A percentile compares a stretch with the other conserved stretches of the same genome.
Evolutionary conservation across 345 rosid genomes (phyloP).

Genomic region (Gossypium thurberi): DNA sequence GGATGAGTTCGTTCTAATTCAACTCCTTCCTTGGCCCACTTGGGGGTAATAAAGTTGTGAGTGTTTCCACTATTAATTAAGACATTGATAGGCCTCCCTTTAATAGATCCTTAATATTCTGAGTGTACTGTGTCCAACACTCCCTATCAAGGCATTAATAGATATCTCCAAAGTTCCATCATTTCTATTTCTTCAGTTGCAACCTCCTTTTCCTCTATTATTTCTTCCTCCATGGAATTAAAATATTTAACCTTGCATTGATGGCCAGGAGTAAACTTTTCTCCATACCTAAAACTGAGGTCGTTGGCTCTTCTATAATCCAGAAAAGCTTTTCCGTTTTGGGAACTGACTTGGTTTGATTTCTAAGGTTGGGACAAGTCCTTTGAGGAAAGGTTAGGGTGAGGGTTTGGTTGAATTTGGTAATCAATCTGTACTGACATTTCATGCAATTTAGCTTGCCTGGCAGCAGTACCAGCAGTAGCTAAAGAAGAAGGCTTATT

Average conservation of each 20-base stretch:
- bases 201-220: background rate
- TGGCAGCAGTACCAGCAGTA: background rate
- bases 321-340: background rate
- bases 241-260: background rate
- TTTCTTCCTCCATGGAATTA: background rate
- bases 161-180: background rate
- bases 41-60: background rate
- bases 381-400: background rate
- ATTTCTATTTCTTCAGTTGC: background rate
- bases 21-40: background rate
- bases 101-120: background rate
- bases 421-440: no score
- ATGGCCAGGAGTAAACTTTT: background rate
- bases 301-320: background rate
- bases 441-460: background rate
- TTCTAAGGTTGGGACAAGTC: no score
- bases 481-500: background rate
- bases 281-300: background rate
- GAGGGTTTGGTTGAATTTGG: background rate
- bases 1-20: background rate
- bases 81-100: background rate
- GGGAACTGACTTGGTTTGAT: no score
- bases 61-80: background rate
- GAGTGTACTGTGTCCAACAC: background rate
- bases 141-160: background rate